Percentiles rank a stretch among this genome's conserved stretches.
Conservation (phyloP, 2,329 filamentous ascomycete species). For the Curvularia hawaiiensis region DNA sequence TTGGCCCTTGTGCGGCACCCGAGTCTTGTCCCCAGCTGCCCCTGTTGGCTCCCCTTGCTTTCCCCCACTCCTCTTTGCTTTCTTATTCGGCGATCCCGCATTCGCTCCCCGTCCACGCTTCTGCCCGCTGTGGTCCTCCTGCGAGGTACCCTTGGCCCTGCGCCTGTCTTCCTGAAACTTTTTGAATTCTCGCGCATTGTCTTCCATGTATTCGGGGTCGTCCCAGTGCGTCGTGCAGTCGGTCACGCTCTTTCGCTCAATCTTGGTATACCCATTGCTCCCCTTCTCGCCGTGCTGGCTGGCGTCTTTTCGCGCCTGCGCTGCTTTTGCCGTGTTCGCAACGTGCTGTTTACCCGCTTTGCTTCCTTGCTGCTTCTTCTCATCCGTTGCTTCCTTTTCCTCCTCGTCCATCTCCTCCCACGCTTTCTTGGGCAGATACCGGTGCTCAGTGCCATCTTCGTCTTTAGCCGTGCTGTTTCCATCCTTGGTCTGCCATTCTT, state of each 20-base stretch:
- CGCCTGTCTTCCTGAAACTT: conserved; percentile 35
- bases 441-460: conserved; percentile 29
- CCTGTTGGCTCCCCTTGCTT: conserved; percentile 28
- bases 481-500: conserved; percentile 58
- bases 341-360: conserved; percentile 27
- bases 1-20: conserved; percentile 51
- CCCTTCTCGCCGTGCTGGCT: conserved; percentile 1
- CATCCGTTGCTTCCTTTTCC: conserved; percentile 48
- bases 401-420: conserved; percentile 55
- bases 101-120: conserved; percentile 39
- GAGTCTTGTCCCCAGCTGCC: conserved; percentile 40
- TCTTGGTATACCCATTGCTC: conserved; percentile 14
- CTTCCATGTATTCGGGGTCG: conserved; percentile 31
- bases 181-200: conserved; percentile 33
- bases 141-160: conserved; percentile 8
- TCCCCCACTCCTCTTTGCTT: conserved; percentile 37
- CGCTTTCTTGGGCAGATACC: conserved; percentile 49
- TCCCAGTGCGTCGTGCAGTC: conserved; percentile 43
- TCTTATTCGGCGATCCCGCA: conserved; percentile 40
- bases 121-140: conserved; percentile 16
- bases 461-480: conserved; percentile 52
- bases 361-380: conserved; percentile 53
- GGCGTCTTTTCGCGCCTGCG: conserved; percentile 6
- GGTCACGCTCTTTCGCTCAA: conserved; percentile 31
- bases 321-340: conserved; percentile 7